These are phyloP conservation scores for Corylus heterophylla DNA, from an alignment of 306 rosid genomes.

Conservation along the genomic window DNA sequence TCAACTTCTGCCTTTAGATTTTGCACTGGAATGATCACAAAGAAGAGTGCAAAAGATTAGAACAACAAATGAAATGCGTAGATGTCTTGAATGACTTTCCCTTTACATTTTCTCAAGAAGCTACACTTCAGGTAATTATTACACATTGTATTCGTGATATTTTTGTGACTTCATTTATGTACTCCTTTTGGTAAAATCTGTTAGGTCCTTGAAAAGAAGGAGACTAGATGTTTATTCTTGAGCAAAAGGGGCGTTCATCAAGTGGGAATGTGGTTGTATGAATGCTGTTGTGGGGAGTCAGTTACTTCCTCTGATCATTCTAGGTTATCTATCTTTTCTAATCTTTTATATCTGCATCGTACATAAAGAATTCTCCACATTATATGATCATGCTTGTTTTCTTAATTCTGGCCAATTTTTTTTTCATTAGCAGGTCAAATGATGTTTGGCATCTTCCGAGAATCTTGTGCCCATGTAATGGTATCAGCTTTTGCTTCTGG, in stretches of 20 bases:
- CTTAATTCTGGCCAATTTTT: slow-evolving; percentile 11
- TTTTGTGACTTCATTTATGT: slow-evolving; percentile 3
- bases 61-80: slow-evolving; percentile 61
- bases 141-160: neutral
- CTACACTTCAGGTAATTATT: slow-evolving; percentile 58
- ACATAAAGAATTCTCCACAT: neutral
- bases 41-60: slow-evolving; percentile 80
- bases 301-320: slow-evolving; percentile 45
- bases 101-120: slow-evolving; percentile 70
- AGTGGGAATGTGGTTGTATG: slow-evolving; percentile 77
- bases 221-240: slow-evolving; percentile 76
- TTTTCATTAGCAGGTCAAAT: slow-evolving; percentile 48
- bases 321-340: slow-evolving; percentile 47
- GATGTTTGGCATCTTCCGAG: slow-evolving; percentile 67
- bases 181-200: slow-evolving; percentile 21
- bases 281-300: slow-evolving; percentile 65
- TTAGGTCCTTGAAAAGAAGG: slow-evolving; percentile 67
- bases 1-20: slow-evolving; percentile 44
- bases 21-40: slow-evolving; percentile 76
- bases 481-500: slow-evolving; percentile 45
- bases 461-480: slow-evolving; percentile 63
- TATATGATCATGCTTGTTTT: neutral
- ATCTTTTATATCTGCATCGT: slow-evolving; percentile 13
- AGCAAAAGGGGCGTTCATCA: slow-evolving; percentile 65
- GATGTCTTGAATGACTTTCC: slow-evolving; percentile 68